Percentiles rank a stretch among this genome's conserved stretches.
phyloP scores from a whole-genome alignment of 495 filamentous ascomycete genomes.

The Lasiosphaeria miniovina region DNA sequence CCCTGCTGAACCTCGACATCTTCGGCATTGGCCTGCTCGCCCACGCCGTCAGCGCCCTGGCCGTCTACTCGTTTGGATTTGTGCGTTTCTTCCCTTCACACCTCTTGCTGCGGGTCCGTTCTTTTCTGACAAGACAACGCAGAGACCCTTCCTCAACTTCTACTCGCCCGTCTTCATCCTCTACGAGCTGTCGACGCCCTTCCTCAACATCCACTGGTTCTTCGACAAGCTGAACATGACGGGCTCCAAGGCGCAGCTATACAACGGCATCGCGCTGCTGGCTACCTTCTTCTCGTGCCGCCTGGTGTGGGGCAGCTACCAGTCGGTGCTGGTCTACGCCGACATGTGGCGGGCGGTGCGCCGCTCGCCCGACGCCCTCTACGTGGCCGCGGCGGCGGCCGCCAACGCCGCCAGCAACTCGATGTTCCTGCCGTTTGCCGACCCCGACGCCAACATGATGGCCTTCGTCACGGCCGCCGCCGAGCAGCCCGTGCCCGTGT shows the following conservation, averaged over 20 bases:
- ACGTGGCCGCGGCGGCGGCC: slow-evolving; percentile 27
- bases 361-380: slow-evolving; percentile 31
- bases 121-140: slow-evolving; percentile 3
- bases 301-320: slow-evolving; percentile 87
- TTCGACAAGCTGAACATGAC: slow-evolving; percentile 96
- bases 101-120: not conserved
- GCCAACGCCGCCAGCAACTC: slow-evolving; percentile 18
- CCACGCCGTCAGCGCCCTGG: slow-evolving; percentile 80
- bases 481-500: slow-evolving; percentile 58
- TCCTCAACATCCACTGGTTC: slow-evolving; percentile 99
- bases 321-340: slow-evolving; percentile 68
- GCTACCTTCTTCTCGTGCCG: slow-evolving; percentile 82
- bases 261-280: slow-evolving; percentile 77
- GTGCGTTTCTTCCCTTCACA: slow-evolving; percentile 55
- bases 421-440: slow-evolving; percentile 17
- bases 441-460: slow-evolving; percentile 44
- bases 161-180: slow-evolving; percentile 91
- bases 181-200: slow-evolving; percentile 92
- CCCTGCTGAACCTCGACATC: slow-evolving; percentile 63
- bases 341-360: slow-evolving; percentile 72
- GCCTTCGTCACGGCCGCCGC: slow-evolving; percentile 42
- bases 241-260: slow-evolving; percentile 72
- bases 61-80: slow-evolving; percentile 88
- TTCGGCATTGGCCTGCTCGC: slow-evolving; percentile 89
- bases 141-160: slow-evolving; percentile 93